Evolutionary conservation across 306 rosid genomes (phyloP).

Genomic region (Prunus padus): DNA sequence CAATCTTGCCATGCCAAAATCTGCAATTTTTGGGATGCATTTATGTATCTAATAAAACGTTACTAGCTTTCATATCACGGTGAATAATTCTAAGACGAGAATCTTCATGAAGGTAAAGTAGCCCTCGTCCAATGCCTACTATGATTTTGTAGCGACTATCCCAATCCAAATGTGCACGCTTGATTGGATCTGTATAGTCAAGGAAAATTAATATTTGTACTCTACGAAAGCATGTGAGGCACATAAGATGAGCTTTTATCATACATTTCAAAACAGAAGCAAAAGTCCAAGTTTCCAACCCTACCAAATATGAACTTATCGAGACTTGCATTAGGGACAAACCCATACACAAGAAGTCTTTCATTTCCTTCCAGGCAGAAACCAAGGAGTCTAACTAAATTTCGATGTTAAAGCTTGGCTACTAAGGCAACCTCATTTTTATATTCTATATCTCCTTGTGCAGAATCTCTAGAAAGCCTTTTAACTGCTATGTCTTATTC

Average conservation of each 20-base stretch:
- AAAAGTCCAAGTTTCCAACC: neutral
- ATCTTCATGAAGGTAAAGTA: constrained; percentile 8
- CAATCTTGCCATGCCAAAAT: constrained; percentile 3
- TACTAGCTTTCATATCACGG: constrained; percentile 2
- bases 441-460: constrained; percentile 8
- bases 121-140: neutral
- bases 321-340: constrained; percentile 4
- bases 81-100: constrained; percentile 3
- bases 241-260: neutral
- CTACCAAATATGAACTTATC: constrained; percentile 10
- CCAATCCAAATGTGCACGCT: neutral
- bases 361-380: neutral
- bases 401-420: constrained; percentile 3
- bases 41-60: neutral
- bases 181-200: neutral
- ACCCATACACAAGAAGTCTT: constrained; percentile 2
- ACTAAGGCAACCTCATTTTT: neutral
- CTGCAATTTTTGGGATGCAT: constrained; percentile 4
- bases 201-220: neutral
- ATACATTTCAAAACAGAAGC: neutral
- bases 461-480: constrained; percentile 2
- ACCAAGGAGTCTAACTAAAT: neutral
- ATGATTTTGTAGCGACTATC: neutral
- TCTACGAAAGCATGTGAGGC: neutral
- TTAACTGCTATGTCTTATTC: neutral